A percentile compares a stretch with the other conserved stretches of the same genome.
phyloP scores from a whole-genome alignment of 306 rosid species.

The Corylus heterophylla region DNA sequence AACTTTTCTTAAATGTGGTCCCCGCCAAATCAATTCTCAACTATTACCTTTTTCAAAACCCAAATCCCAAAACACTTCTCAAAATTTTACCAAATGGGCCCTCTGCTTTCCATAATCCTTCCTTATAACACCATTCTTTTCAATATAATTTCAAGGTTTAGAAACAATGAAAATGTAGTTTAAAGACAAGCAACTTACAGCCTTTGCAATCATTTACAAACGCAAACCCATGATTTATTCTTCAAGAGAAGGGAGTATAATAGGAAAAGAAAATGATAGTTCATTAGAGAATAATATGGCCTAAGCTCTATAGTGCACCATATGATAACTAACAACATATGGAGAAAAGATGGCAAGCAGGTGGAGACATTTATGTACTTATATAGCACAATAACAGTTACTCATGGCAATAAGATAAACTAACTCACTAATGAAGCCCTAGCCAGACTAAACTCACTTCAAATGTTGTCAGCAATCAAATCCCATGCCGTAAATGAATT shows the following conservation, averaged over 20 bases:
- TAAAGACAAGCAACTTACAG: background rate
- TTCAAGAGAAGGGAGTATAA: too few species aligned
- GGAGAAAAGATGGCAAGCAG: background rate
- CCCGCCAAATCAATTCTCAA: too few species aligned
- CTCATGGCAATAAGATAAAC: background rate
- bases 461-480: background rate
- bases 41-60: too few species aligned
- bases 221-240: too few species aligned
- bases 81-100: too few species aligned
- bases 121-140: background rate
- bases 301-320: too few species aligned
- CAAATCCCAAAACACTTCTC: too few species aligned
- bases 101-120: background rate
- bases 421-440: background rate
- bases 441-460: background rate
- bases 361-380: background rate
- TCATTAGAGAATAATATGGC: too few species aligned
- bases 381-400: background rate
- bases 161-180: background rate
- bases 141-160: background rate
- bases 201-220: too few species aligned
- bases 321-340: background rate
- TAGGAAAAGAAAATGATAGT: too few species aligned
- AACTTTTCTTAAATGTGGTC: too few species aligned
- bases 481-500: background rate